Base-by-base conservation (phyloP, 2,329 filamentous ascomycete genomes). In the Dichotomopilus funicola region DNA sequence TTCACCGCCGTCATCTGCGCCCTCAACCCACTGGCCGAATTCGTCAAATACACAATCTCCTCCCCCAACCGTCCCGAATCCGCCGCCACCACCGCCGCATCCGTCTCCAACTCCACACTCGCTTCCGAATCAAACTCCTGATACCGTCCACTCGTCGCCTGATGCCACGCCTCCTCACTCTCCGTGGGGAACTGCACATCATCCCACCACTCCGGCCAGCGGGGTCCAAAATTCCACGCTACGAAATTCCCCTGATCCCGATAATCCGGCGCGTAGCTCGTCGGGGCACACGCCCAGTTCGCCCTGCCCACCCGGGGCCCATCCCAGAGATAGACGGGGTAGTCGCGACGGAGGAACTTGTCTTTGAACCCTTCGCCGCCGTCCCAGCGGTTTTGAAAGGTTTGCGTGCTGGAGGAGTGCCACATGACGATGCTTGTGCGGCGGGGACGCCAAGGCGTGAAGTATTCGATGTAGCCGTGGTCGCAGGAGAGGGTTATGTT, bases 391-490 rank as follows among this genome's bases (percentile, higher is more conserved):
- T 72, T 72, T 54, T 72, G 70, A 58, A 62, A 72, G 5, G 64
- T 66, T 56, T 72, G 70, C 4, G 68, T 71, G 59, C 64, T 68
- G 11, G 69, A 69, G 55, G 67, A 70, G 58, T 72, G 70, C 70
- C 70, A 72, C 67, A 72, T 68, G 12, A 71, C 65, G 27, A 72
- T 55, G 53, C 66, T 67, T 12, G 68, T 70, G 49, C 62, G 62
- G 33, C 70, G 66, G 6, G 65, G 66, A 8, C 51, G 59, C 64
- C 64, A 68, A 1, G 70, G 70, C 33, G 67, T 63, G 57, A 72
- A 72, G 56, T 72, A 72, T 60, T 72, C 70, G 60, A 72, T 65
- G 54, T 72, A 72, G 31, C 70, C 70, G 58, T 72, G 69, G 46
- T 72, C 70, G 60, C 70, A 72, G 1, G 68, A 68, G 5, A 72